Evolutionary conservation across 2,329 filamentous ascomycete species (phyloP).

Genomic region (Curvularia hawaiiensis): DNA sequence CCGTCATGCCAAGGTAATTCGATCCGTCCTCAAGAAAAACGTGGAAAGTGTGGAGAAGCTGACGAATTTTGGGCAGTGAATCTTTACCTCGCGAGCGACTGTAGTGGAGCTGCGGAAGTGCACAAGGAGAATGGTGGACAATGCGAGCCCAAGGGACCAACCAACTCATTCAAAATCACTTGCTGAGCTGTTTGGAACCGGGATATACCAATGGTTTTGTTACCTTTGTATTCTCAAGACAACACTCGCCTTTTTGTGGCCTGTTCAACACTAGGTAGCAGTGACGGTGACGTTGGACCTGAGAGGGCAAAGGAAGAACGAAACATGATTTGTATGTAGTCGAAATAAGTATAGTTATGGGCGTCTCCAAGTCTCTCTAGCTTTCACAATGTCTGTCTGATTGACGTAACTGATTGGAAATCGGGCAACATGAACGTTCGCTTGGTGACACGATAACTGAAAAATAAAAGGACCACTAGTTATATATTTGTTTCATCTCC

Average conservation of each 20-base stretch:
- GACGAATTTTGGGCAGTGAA: background rate
- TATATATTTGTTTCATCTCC: background rate
- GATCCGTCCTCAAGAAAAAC: background rate
- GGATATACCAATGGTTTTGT: background rate
- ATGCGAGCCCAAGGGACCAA: background rate
- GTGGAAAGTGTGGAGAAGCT: background rate
- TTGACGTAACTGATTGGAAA: background rate
- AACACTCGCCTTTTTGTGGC: background rate
- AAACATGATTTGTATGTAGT: background rate
- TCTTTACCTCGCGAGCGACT: background rate
- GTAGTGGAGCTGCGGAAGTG: background rate
- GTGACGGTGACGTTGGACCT: background rate
- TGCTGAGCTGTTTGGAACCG: background rate
- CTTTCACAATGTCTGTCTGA: background rate
- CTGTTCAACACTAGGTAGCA: constrained; percentile 5
- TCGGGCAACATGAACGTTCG: background rate
- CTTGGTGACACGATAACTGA: background rate
- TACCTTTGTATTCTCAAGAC: background rate
- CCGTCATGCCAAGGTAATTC: constrained; percentile 2
- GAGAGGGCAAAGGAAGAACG: background rate
- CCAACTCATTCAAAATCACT: constrained; percentile 3
- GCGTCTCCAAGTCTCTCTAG: background rate
- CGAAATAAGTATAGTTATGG: background rate
- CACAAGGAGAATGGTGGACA: background rate
- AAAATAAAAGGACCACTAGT: background rate